Evolutionary conservation across 208 protist species (phyloP), one percentile per base, ranked within the genome.

Genomic region (Acanthamoeba triangularis): DNA sequence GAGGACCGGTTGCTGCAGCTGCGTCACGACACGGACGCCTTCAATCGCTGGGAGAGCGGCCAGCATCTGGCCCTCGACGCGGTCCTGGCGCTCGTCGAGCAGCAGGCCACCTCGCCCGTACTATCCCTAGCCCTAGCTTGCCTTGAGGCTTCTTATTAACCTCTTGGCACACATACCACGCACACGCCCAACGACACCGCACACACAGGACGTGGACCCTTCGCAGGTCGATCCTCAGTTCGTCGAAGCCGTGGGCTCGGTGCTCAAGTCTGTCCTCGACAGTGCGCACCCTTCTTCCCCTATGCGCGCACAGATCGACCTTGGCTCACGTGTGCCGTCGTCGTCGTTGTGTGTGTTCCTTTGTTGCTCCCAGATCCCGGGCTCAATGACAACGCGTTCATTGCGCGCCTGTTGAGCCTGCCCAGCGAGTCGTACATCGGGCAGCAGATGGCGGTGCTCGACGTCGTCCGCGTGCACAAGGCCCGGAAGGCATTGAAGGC

Each of bases 1-100:
- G 67, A 44, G 67, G 67, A 76, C 33, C 67, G 67, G 0, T 33
- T 76, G 67, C 67, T 76, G 28, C 5, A 41, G 28, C 67, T 76
- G 67, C 67, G n/a, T 7, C 28, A 33, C 30, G 67, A 76, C 33
- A 76, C 33, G n/a, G 67, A 76, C 33, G 23, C 67, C 25, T 76
- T 76, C 67, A 76, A 41, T 33, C 67, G 67, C 25, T 76, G 67
- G 67, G 67, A 76, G 33, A 76, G 67, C 33, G 6, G 67, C 25
- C 67, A 76, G 67, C 67, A 76, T 33, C 67, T 76, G 28, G 67
- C 67, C 16, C 67, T 76, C 67, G 67, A 76, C 14, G 33, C 67
- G 23, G 33, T 14, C 25, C 67, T 76, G 8, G 33, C 67, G 16
- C 67, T 76, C 33, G n/a, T 76, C 67, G 33, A 76, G 23, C 28